Base-by-base conservation (phyloP, 441 rosid genomes). In the Syzygium syzygioides region DNA sequence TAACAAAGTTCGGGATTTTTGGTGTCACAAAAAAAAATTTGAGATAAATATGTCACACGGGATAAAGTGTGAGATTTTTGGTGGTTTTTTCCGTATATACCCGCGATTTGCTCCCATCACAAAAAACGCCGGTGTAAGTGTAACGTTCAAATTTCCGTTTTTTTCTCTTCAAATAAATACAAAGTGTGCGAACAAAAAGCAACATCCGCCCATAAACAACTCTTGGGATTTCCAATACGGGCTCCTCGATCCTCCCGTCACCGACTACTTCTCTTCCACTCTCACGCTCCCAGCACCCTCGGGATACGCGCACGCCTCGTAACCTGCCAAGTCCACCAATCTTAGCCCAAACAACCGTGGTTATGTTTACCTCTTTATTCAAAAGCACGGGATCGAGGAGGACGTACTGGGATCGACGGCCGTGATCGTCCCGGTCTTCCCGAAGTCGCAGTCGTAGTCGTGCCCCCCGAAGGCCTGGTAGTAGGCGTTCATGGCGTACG, bases 401-500 rank as follows among this genome's bases (percentile, higher is more conserved):
- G 50, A 62, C 89, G 71, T 91, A 94, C 98, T 94, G 30, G 98
- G 98, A 86, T 96, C 94, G 9, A 45, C 48, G 84, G 93, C 23
- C 25, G 94, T 92, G 90, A 95, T 60, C 53, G 86, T 87, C 17
- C 95, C 98, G 8, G 97, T 92, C 76, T 87, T 89, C 50, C 84
- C 79, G 88, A 96, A 96, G 90, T 94, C 94, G 68, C 98, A 96
- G 88, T 92, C 89, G 68, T 26, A 92, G 79, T 92, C 95, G 9
- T 92, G 87, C 14, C 60, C 91, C n/a, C 95, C 96, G 30, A 87
- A 90, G 84, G 91, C 89, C 88, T 94, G 96, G 89, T 94, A 96
- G 90, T 93, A 96, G 1, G 94, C 95, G 91, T 94, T 93, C 98
- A 96, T 96, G 12, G 94, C 95, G 80, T 94, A 95, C 5, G 97